A percentile compares a stretch with the other conserved stretches of the same genome.
Evolutionary conservation across 306 rosid species (phyloP).

Genomic region (Sicyos edulis): DNA sequence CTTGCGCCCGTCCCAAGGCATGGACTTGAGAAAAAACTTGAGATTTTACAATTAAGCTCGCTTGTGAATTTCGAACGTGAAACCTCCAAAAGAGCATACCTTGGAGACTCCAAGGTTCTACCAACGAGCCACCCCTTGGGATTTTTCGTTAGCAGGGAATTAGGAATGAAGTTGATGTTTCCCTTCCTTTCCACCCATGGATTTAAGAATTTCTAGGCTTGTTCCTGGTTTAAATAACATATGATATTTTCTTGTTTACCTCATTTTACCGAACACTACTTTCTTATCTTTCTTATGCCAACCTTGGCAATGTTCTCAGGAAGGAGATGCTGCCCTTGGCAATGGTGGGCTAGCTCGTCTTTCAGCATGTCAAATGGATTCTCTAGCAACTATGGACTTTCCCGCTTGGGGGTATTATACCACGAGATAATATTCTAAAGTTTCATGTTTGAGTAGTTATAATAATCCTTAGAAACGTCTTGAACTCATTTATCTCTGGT

Average conservation of each 20-base stretch:
- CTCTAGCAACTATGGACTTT: slow-evolving; percentile 69
- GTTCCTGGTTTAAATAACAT: slow-evolving; percentile 3
- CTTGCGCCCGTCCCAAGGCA: too few relatives aligned
- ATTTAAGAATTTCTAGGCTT: not conserved
- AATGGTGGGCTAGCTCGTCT: slow-evolving; percentile 80
- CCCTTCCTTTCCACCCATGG: not conserved
- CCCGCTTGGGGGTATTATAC: slow-evolving; percentile 76
- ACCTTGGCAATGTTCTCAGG: slow-evolving; percentile 35
- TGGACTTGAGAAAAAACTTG: too few relatives aligned
- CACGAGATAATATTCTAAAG: not conserved
- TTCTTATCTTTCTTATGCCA: slow-evolving; percentile 6
- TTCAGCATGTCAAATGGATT: slow-evolving; percentile 77
- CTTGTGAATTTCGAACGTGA: too few relatives aligned
- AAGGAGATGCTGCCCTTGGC: slow-evolving; percentile 77
- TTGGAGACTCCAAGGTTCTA: too few relatives aligned
- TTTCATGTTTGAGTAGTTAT: slow-evolving; percentile 11
- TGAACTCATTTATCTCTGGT: not conserved
- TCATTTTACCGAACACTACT: not conserved
- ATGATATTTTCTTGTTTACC: not conserved
- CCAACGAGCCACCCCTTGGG: too few relatives aligned
- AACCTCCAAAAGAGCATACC: too few relatives aligned
- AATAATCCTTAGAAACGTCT: not conserved
- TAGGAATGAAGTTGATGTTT: slow-evolving; percentile 1
- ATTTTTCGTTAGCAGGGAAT: not conserved
- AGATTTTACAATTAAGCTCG: too few relatives aligned